Percentiles rank a stretch among this genome's conserved stretches.
phyloP scores from a whole-genome alignment of 2,329 filamentous ascomycete genomes.

The Westerdykella aurantiaca region DNA sequence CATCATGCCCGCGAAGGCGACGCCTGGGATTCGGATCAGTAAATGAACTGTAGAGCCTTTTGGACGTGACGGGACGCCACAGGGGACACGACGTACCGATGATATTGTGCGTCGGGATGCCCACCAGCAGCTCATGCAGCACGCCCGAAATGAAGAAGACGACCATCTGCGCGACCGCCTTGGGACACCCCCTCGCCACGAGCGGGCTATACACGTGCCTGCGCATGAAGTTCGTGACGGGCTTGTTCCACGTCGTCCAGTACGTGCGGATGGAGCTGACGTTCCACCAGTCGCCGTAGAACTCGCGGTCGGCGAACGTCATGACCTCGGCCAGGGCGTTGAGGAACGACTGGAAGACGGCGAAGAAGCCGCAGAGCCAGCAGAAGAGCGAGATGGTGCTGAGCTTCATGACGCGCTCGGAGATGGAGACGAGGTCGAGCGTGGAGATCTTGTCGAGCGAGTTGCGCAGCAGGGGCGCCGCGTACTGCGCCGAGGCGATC shows the following conservation, averaged over 20 bases:
- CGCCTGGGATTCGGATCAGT: conserved; percentile 52
- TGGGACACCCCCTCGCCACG: conserved; percentile 74
- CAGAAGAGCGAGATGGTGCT: conserved; percentile 93
- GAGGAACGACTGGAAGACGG: conserved; percentile 85
- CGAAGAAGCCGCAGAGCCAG: conserved; percentile 97
- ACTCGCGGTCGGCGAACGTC: conserved; percentile 85
- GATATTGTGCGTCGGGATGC: conserved; percentile 89
- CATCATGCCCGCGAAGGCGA: conserved; percentile 92
- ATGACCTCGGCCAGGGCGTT: conserved; percentile 89
- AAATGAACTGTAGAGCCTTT: conserved; percentile 3
- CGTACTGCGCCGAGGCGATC: conserved; percentile 92
- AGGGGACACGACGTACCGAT: conserved; percentile 54
- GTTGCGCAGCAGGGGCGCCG: conserved; percentile 81
- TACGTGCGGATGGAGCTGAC: conserved; percentile 70
- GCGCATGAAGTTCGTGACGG: conserved; percentile 94
- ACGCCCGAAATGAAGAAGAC: conserved; percentile 88
- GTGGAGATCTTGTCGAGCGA: conserved; percentile 80
- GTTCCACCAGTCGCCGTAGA: conserved; percentile 99
- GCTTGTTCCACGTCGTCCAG: conserved; percentile 97
- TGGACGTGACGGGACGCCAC: background rate
- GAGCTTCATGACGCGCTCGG: conserved; percentile 88
- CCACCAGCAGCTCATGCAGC: conserved; percentile 87
- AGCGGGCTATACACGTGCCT: conserved; percentile 88
- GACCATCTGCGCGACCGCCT: conserved; percentile 62
- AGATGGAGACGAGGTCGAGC: conserved; percentile 72